These are phyloP conservation scores for Nigrospora oryzae DNA, from an alignment of 2,329 filamentous ascomycete species.

Conservation along the genomic window DNA sequence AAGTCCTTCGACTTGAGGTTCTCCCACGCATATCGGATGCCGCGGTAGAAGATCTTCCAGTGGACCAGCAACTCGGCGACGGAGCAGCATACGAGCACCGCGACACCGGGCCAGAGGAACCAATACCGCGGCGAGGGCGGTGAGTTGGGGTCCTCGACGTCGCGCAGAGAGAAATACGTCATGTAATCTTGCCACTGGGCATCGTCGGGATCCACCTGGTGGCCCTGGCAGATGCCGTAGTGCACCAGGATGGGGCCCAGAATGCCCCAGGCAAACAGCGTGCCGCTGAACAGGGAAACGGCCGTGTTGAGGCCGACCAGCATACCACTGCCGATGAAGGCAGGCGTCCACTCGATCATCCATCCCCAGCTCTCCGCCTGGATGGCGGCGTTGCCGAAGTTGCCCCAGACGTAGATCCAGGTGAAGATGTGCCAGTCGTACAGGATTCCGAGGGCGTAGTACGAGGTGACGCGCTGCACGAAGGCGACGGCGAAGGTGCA, in stretches of 20 bases:
- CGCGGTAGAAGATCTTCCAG: too few species aligned
- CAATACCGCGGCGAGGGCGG: conserved; percentile 23
- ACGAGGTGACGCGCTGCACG: conserved; percentile 42
- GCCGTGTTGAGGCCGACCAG: conserved; percentile 40
- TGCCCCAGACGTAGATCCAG: conserved; percentile 46
- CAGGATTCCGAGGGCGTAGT: conserved; percentile 48
- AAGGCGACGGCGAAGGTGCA: conserved; percentile 39
- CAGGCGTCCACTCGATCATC: conserved; percentile 46
- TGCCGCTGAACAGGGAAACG: conserved; percentile 39
- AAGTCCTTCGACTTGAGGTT: conserved; percentile 2
- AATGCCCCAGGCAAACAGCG: conserved; percentile 33
- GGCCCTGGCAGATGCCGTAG: conserved; percentile 27
- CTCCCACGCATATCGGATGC: not conserved
- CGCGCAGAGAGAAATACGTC: conserved; percentile 22
- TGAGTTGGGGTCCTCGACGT: conserved; percentile 5
- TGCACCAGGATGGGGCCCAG: conserved; percentile 39
- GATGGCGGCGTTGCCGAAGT: conserved; percentile 39
- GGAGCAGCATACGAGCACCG: too few species aligned
- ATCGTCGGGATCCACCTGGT: conserved; percentile 22
- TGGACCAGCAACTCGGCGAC: too few species aligned
- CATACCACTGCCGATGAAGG: conserved; percentile 22
- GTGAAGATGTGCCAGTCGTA: conserved; percentile 49
- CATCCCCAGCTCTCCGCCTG: conserved; percentile 50
- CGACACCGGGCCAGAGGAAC: too few species aligned
- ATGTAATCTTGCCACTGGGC: conserved; percentile 33